phyloP scores from a whole-genome alignment of 768 basidiomycete species.

The Lenzites betulinus region DNA sequence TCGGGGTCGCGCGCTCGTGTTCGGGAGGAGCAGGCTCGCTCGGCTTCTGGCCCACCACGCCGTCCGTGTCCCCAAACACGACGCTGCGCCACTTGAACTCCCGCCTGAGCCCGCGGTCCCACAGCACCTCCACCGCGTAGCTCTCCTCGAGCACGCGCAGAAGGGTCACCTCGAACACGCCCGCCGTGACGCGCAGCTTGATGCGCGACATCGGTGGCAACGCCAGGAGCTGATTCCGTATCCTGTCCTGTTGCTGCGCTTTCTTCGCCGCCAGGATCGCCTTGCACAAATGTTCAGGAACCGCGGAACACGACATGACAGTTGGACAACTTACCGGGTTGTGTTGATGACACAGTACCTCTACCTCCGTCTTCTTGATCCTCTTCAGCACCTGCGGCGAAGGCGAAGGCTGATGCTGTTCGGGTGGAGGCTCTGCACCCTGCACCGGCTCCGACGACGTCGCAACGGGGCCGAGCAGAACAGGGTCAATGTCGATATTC shows the following conservation, averaged over 20 bases:
- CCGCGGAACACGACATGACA: neutral
- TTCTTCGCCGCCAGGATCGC: slow-evolving; percentile 74
- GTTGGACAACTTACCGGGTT: slow-evolving; percentile 71
- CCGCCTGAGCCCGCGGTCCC: slow-evolving; percentile 71
- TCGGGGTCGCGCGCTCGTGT: slow-evolving; percentile 25
- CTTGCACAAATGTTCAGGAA: slow-evolving; percentile 39
- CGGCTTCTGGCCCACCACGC: slow-evolving; percentile 72
- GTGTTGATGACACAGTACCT: slow-evolving; percentile 83
- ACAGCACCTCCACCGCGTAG: slow-evolving; percentile 75
- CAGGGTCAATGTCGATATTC: neutral
- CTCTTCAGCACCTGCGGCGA: slow-evolving; percentile 51
- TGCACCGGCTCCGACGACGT: neutral
- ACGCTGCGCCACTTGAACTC: slow-evolving; percentile 86
- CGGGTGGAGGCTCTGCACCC: neutral
- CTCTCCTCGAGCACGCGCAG: slow-evolving; percentile 69
- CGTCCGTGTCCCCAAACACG: slow-evolving; percentile 73
- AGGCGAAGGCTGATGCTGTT: slow-evolving; percentile 1
- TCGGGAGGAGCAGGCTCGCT: slow-evolving; percentile 52
- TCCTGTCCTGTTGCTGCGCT: slow-evolving; percentile 72
- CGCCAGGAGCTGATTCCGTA: slow-evolving; percentile 67
- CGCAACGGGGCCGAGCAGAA: neutral
- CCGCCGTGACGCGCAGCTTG: slow-evolving; percentile 81
- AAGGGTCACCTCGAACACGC: slow-evolving; percentile 85
- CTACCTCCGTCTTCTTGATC: slow-evolving; percentile 73
- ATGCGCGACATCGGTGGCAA: slow-evolving; percentile 74